Conservation (phyloP, 306 rosid genomes). For the Hippophae gyantsensis region DNA sequence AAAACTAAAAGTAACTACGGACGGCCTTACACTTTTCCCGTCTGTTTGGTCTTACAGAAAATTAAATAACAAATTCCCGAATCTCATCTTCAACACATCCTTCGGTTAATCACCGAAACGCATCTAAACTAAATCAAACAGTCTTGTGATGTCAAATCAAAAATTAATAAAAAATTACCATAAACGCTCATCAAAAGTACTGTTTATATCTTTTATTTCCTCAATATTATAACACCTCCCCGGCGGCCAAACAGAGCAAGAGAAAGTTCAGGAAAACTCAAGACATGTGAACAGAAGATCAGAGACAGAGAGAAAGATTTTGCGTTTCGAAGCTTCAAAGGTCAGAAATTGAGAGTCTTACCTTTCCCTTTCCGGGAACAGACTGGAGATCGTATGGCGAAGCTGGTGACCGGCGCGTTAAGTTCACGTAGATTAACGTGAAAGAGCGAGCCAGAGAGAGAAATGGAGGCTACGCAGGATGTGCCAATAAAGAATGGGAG, state of each 20-base stretch:
- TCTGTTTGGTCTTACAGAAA: constrained; percentile 10
- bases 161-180: not conserved
- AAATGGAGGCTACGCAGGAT: constrained; percentile 12
- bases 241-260: constrained; percentile 11
- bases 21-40: not conserved
- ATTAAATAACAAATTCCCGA: not conserved
- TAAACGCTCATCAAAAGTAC: constrained; percentile 2
- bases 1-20: too few species aligned
- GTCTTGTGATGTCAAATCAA: not conserved
- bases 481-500: constrained; percentile 2
- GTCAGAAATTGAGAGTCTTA: constrained; percentile 4
- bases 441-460: constrained; percentile 24
- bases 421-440: not conserved
- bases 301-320: not conserved
- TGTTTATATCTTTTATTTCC: not conserved
- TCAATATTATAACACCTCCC: not conserved
- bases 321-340: not conserved
- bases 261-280: constrained; percentile 1
- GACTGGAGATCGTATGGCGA: not conserved
- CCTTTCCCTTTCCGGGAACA: constrained; percentile 23
- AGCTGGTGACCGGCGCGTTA: constrained; percentile 17
- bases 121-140: not conserved
- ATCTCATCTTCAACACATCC: not conserved
- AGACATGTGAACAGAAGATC: constrained; percentile 26
- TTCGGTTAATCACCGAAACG: not conserved